Percentiles rank a stretch among this genome's conserved stretches.
Evolutionary conservation across 805 yeast species (phyloP).

Genomic region (Monosporozyma yasuniensis): DNA sequence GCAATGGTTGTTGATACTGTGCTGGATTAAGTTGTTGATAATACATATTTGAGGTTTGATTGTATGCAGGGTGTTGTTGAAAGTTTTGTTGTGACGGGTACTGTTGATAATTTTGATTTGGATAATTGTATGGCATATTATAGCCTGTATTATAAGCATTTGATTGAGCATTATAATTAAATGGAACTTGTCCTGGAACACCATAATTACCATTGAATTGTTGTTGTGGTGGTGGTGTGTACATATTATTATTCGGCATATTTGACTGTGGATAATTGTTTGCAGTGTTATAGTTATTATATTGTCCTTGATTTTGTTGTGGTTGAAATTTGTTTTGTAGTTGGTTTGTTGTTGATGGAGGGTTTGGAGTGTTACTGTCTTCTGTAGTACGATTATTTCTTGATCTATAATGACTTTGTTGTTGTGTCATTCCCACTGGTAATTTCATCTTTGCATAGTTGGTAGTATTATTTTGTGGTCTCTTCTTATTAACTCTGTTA

Average conservation of each 20-base stretch:
- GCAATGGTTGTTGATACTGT: conserved; percentile 10
- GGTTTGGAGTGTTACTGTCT: not conserved
- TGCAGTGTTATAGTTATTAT: not conserved
- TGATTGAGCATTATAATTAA: conserved; percentile 1
- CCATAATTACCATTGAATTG: not conserved
- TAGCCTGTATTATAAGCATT: not conserved
- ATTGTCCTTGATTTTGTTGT: not conserved
- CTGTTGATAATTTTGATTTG: conserved; percentile 8
- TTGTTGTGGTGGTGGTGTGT: not conserved
- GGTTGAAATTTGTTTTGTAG: not conserved
- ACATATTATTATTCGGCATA: not conserved
- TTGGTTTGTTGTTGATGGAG: not conserved
- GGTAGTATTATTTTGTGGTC: not conserved
- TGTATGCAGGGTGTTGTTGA: conserved; percentile 7
- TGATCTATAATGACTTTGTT: conserved; percentile 6
- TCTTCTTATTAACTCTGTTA: conserved; percentile 5
- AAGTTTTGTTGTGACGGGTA: conserved; percentile 12
- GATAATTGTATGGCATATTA: conserved; percentile 7
- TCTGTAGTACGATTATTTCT: conserved; percentile 6
- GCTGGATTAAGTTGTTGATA: conserved; percentile 6
- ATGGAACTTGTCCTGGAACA: conserved; percentile 1
- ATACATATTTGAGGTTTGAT: conserved; percentile 7
- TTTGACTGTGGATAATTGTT: not conserved
- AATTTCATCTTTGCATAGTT: conserved; percentile 12
- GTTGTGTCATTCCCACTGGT: conserved; percentile 10